Conservation (phyloP, 139 green algal species). For the Picochlorum sp. region DNA sequence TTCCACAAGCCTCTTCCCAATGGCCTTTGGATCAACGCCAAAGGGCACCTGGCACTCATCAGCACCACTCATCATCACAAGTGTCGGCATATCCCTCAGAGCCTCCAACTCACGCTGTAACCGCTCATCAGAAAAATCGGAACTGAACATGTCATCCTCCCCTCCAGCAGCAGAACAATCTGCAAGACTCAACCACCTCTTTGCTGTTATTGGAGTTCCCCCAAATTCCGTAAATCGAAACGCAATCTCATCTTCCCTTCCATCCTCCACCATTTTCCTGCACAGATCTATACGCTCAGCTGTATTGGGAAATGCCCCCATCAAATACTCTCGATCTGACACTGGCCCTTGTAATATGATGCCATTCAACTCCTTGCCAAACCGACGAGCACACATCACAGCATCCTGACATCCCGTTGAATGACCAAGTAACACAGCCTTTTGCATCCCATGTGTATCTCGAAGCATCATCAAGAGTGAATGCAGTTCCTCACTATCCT, state of each 20-base stretch:
- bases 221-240: slow-evolving; percentile 16
- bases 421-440: slow-evolving; percentile 54
- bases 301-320: slow-evolving; percentile 15
- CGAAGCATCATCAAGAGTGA: background rate
- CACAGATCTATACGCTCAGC: background rate
- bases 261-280: slow-evolving; percentile 27
- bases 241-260: slow-evolving; percentile 39
- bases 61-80: slow-evolving; percentile 37
- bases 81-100: slow-evolving; percentile 20
- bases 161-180: background rate
- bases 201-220: slow-evolving; percentile 36
- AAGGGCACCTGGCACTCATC: slow-evolving; percentile 44
- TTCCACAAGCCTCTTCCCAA: slow-evolving; percentile 17
- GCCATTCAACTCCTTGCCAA: slow-evolving; percentile 20
- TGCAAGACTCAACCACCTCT: slow-evolving; percentile 30
- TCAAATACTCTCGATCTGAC: slow-evolving; percentile 47
- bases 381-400: slow-evolving; percentile 37
- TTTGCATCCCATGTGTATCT: slow-evolving; percentile 16
- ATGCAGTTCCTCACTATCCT: slow-evolving; percentile 50
- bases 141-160: slow-evolving; percentile 59
- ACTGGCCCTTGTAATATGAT: slow-evolving; percentile 50
- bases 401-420: slow-evolving; percentile 68
- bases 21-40: background rate
- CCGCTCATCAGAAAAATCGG: slow-evolving; percentile 22
- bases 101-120: slow-evolving; percentile 14